Base-by-base conservation (phyloP, 495 filamentous ascomycete species). In the Trichoderma virens region DNA sequence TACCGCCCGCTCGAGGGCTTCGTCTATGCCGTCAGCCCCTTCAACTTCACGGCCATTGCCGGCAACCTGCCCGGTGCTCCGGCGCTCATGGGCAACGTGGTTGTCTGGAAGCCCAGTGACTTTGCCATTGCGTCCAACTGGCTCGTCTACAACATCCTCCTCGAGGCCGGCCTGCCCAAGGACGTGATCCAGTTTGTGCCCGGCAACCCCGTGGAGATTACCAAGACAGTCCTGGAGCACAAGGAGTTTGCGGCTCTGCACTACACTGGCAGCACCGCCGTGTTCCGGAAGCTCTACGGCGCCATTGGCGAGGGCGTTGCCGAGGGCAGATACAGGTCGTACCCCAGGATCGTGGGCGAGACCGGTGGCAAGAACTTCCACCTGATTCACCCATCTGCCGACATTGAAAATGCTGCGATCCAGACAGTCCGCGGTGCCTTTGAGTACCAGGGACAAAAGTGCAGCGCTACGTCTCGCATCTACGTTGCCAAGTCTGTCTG, bases 291-390 rank as follows among this genome's bases (percentile, higher is more conserved):
- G 65, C 73, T 95, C 16, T 91, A 89, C 68, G 86, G 84, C 31
- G 77, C 83, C 66, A 91, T 93, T 68, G 87, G 88, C 2, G 75
- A 80, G 43, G 88, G 87, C 25, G 81, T 91, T 28, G 85, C 83
- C 5, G 84, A 88, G 66, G 86, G 83, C 59, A 80, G 78, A 23
- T 95, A 92, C 72, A 78, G 81, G 63, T 82, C 85, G 54, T 95
- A 91, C 75, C 91, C 91, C 16, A 85, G 91, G 65, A 85, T 94
- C 35, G 89, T 93, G 18, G 91, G 87, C 63, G 91, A 95, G 79
- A 94, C 91, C 2, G 89, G 90, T 64, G 91, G 91, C 66, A 96
- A 96, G 84, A 96, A 96, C 76, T 96, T 92, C 80, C 91, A 93
- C 76, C 78, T 96, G 43, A 73, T 96, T 54, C 90, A 95, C 71